A percentile compares a stretch with the other conserved stretches of the same genome.
Evolutionary conservation across 2,329 filamentous ascomycete species (phyloP).

Genomic region (Teratosphaeriaceae sp.): DNA sequence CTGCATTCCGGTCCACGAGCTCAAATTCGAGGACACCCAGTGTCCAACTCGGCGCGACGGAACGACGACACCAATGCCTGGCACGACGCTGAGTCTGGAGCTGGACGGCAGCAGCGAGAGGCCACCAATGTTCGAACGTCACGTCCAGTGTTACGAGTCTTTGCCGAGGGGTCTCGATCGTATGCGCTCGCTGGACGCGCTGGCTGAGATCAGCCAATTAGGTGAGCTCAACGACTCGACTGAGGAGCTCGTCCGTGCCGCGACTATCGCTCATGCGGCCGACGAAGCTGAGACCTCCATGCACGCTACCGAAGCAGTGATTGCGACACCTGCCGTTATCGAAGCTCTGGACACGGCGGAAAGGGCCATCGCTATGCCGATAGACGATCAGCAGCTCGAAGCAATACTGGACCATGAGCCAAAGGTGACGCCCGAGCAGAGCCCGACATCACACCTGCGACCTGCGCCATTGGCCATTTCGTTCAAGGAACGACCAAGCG

Average conservation of each 20-base stretch:
- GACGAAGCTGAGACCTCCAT: conserved; percentile 2
- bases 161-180: conserved; percentile 13
- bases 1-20: not conserved
- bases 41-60: not conserved
- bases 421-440: not conserved
- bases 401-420: not conserved
- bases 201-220: conserved; percentile 11
- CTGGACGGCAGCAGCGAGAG: conserved; percentile 17
- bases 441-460: not conserved
- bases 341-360: not conserved
- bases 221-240: conserved; percentile 1
- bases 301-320: too few relatives aligned
- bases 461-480: not conserved
- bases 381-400: not conserved
- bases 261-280: conserved; percentile 1
- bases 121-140: conserved; percentile 18
- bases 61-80: conserved; percentile 18
- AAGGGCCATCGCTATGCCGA: not conserved
- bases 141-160: conserved; percentile 16
- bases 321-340: not conserved
- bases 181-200: conserved; percentile 22
- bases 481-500: not conserved
- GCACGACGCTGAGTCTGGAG: conserved; percentile 13
- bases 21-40: not conserved
- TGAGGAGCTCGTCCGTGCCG: conserved; percentile 1